Percentiles rank a stretch among this genome's conserved stretches.
Conservation (phyloP, 331 rosid species). For the Erythrophleum ivorense region DNA sequence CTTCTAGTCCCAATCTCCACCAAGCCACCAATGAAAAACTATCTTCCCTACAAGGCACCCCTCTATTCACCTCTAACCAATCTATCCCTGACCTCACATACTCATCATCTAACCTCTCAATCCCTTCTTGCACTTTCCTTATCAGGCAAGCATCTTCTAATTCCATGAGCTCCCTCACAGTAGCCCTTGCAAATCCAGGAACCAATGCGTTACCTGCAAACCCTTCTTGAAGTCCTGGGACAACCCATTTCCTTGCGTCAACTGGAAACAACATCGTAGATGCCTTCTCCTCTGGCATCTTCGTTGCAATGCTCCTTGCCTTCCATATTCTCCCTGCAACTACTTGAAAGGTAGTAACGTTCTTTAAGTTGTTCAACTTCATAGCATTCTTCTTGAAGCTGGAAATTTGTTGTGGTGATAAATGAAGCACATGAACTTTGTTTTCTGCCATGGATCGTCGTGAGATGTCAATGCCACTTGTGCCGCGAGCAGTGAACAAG, state of each 20-base stretch:
- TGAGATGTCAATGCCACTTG: conserved; percentile 3
- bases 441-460: not conserved
- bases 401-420: conserved; percentile 45
- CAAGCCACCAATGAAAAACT: conserved; percentile 63
- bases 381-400: conserved; percentile 42
- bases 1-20: conserved; percentile 59
- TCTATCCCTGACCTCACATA: conserved; percentile 61
- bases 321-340: conserved; percentile 63
- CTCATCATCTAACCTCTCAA: conserved; percentile 61
- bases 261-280: conserved; percentile 59
- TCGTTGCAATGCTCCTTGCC: conserved; percentile 53
- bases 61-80: conserved; percentile 63
- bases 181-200: conserved; percentile 61
- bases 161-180: conserved; percentile 48
- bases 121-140: conserved; percentile 59
- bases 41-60: conserved; percentile 60
- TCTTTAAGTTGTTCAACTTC: conserved; percentile 30
- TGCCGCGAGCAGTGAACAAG: conserved; percentile 44
- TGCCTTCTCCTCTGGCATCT: conserved; percentile 32
- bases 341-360: conserved; percentile 51
- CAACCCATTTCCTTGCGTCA: conserved; percentile 49
- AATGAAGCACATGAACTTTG: conserved; percentile 39
- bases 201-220: conserved; percentile 72
- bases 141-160: conserved; percentile 38
- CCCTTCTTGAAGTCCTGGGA: conserved; percentile 46